phyloP scores from a whole-genome alignment of 176 grass and related monocot genomes.

The Coix lacrymajobi region DNA sequence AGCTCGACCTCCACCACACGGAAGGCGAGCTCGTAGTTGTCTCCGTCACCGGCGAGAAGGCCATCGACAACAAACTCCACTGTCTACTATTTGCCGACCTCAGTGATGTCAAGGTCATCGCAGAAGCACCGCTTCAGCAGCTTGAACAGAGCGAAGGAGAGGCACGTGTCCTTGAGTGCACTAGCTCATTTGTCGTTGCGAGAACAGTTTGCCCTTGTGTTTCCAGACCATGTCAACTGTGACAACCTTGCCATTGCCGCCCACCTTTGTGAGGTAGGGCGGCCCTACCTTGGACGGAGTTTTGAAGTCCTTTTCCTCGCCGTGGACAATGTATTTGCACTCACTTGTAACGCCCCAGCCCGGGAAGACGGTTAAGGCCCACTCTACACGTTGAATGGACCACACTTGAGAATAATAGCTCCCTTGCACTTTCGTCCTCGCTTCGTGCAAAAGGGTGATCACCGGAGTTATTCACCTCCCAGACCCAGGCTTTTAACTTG shows the following conservation, averaged over 20 bases:
- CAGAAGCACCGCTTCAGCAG: neutral
- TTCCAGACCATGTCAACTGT: neutral
- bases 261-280: neutral
- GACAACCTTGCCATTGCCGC: neutral
- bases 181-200: neutral
- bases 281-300: neutral
- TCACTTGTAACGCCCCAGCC: too few species aligned
- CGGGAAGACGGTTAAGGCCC: too few species aligned
- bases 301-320: neutral
- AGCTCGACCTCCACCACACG: neutral
- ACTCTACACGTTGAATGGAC: too few species aligned
- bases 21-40: neutral
- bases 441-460: too few species aligned
- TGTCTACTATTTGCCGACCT: neutral
- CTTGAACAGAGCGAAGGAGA: slow-evolving; percentile 10
- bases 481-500: too few species aligned
- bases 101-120: neutral
- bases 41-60: neutral
- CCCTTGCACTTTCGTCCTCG: too few species aligned
- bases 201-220: neutral
- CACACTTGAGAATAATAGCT: too few species aligned
- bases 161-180: neutral
- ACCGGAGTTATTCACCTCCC: too few species aligned
- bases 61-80: neutral
- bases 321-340: neutral